Evolutionary conservation across 139 green algal genomes (phyloP), one percentile per base, ranked within the genome.

Genomic region (Desmodesmus armatus): DNA sequence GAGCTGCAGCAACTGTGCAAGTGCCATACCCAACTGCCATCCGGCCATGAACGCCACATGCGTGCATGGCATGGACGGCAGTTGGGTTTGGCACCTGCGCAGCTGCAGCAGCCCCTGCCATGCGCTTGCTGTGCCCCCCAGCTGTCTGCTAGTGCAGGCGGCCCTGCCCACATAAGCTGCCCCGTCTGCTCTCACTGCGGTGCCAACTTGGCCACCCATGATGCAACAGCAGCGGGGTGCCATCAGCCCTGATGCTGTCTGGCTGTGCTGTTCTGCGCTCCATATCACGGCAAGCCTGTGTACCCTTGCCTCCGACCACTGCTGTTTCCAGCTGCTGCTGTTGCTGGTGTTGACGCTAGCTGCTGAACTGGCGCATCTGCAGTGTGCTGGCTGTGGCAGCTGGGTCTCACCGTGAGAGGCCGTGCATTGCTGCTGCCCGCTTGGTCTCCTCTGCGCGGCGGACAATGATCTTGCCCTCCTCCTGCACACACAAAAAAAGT

Each of bases 371-470:
- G 29, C 43, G 29, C 66, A 47, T 29, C 13, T 75, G 66, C 66
- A 47, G 66, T 31, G n/a, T 75, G 35, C 31, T 74, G 31, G 15
- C 65, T 40, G 65, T 21, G 5, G 21, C 21, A 53, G 40, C 51
- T 51, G 40, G 3, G 27, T 17, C 90, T 27, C 53, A 93, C 92
- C 93, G 92, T 40, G 71, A 80, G 11, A 97, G 92, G 43, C 94
- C 94, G 80, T 97, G 94, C 66, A 93, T 88, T 15, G 78, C 62
- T 82, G 92, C 86, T 17, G 90, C 91, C 65, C 89, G 77, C 39
- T 92, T 87, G 37, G 86, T 92, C 25, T 94, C 88, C 43, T 87
- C 72, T 11, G 83, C 47, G 62, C 90, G 91, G 13, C 27, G 25
- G 17, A 98, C 86, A 21, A 72, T 72, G 0, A 98, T 60, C 29